Percentiles rank a stretch among this genome's conserved stretches.
These are phyloP conservation scores for Alternaria burnsii DNA, from an alignment of 2,329 filamentous ascomycete genomes.

Conservation along the genomic window DNA sequence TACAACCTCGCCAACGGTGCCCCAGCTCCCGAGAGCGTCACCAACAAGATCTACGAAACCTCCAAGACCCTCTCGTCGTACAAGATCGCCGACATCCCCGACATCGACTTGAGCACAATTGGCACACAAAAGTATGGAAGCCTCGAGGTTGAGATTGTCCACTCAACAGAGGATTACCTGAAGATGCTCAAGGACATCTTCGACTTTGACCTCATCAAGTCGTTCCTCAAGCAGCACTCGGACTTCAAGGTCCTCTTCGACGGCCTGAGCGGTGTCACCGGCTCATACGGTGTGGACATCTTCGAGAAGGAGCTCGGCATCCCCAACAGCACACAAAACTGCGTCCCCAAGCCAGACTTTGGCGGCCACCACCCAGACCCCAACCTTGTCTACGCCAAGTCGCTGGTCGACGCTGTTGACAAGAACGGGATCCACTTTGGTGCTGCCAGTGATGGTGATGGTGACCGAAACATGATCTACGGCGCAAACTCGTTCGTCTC, in stretches of 20 bases:
- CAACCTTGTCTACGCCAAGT: conserved; percentile 96
- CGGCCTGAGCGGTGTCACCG: conserved; percentile 91
- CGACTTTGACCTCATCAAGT: conserved; percentile 94
- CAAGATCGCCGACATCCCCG: conserved; percentile 87
- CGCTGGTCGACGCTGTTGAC: conserved; percentile 91
- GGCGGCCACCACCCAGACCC: conserved; percentile 97
- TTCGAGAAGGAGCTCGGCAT: conserved; percentile 94
- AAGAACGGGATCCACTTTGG: conserved; percentile 93
- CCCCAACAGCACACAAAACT: conserved; percentile 86
- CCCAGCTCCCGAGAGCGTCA: conserved; percentile 93
- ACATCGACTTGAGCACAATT: conserved; percentile 83
- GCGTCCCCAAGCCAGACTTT: conserved; percentile 90
- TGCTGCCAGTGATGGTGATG: conserved; percentile 94
- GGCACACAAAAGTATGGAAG: conserved; percentile 84
- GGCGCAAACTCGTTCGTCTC: conserved; percentile 96
- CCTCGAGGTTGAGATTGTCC: conserved; percentile 93
- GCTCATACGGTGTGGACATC: conserved; percentile 92
- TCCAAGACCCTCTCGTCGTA: conserved; percentile 91
- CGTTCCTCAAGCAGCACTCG: conserved; percentile 84
- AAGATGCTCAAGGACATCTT: conserved; percentile 98
- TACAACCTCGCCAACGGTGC: conserved; percentile 98
- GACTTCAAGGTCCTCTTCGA: conserved; percentile 99
- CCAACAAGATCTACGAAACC: conserved; percentile 95
- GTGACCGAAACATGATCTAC: conserved; percentile 99
- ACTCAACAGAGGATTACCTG: conserved; percentile 91